Evolutionary conservation across 495 filamentous ascomycete species (phyloP).

Genomic region (Cairneyella variabilis): DNA sequence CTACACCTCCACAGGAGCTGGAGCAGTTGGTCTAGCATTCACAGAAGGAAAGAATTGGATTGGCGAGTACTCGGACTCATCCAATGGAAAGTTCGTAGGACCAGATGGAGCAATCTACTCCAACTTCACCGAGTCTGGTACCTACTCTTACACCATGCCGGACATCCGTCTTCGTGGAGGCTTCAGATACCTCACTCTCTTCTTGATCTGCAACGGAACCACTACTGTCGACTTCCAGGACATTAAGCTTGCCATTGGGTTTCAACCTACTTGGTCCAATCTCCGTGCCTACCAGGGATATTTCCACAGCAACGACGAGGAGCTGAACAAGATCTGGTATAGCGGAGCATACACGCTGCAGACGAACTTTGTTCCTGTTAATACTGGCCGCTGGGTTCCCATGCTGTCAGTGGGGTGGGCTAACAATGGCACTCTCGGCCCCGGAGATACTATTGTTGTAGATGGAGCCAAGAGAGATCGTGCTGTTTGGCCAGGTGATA

Average conservation of each 20-base stretch:
- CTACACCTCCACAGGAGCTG: constrained; percentile 41
- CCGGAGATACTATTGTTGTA: constrained; percentile 39
- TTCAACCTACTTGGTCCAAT: constrained; percentile 64
- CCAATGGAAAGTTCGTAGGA: constrained; percentile 47
- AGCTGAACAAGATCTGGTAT: constrained; percentile 61
- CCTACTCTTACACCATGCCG: constrained; percentile 44
- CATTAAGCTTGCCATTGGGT: constrained; percentile 47
- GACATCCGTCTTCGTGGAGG: constrained; percentile 52
- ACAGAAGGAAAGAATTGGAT: constrained; percentile 61
- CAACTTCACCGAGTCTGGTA: constrained; percentile 43
- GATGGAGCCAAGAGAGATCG: constrained; percentile 58
- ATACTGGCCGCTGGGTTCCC: constrained; percentile 50
- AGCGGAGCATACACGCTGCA: constrained; percentile 60
- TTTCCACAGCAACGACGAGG: constrained; percentile 55
- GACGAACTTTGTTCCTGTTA: constrained; percentile 51
- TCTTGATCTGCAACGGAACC: constrained; percentile 35
- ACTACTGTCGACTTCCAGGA: constrained; percentile 37
- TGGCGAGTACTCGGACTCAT: constrained; percentile 56
- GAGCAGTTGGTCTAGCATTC: constrained; percentile 56
- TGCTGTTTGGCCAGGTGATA: constrained; percentile 56
- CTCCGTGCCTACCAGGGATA: constrained; percentile 59
- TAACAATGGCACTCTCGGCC: constrained; percentile 46
- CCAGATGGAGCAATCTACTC: constrained; percentile 51
- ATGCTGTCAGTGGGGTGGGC: constrained; percentile 48
- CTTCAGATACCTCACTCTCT: constrained; percentile 57